Conservation (phyloP, 2,329 filamentous ascomycete species). For the Rutstroemia sp. region DNA sequence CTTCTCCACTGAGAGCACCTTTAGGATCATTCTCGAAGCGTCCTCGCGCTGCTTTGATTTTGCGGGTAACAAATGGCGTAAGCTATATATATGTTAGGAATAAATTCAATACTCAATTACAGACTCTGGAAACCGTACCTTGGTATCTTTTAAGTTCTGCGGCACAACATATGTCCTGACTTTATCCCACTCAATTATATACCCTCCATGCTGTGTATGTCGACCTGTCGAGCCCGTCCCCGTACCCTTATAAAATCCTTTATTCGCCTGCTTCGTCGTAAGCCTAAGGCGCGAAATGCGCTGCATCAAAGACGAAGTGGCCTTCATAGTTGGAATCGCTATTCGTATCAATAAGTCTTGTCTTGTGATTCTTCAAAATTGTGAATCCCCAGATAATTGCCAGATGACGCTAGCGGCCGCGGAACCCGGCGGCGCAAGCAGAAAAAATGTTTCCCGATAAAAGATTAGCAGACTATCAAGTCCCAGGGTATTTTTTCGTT, state of each 20-base stretch:
- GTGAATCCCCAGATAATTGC: background rate
- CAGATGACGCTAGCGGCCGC: slow-evolving; percentile 17
- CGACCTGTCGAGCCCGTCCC: slow-evolving; percentile 79
- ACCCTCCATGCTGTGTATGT: slow-evolving; percentile 78
- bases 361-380: slow-evolving; percentile 6
- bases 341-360: background rate
- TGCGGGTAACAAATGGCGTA: slow-evolving; percentile 67
- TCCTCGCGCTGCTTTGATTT: slow-evolving; percentile 45
- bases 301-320: slow-evolving; percentile 59
- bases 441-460: slow-evolving; percentile 19
- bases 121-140: slow-evolving; percentile 42
- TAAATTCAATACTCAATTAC: background rate
- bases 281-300: slow-evolving; percentile 69
- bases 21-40: slow-evolving; percentile 43
- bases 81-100: slow-evolving; percentile 45
- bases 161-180: slow-evolving; percentile 88
- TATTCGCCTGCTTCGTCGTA: slow-evolving; percentile 87
- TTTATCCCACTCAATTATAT: slow-evolving; percentile 76
- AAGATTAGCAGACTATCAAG: slow-evolving; percentile 1
- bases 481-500: slow-evolving; percentile 2
- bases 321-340: slow-evolving; percentile 44
- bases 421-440: background rate
- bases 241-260: slow-evolving; percentile 96
- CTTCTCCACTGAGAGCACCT: slow-evolving; percentile 53
- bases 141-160: slow-evolving; percentile 58